Evolutionary conservation across 805 yeast species (phyloP), one percentile per base, ranked within the genome.

Genomic region (Hanseniaspora taiwanica): DNA sequence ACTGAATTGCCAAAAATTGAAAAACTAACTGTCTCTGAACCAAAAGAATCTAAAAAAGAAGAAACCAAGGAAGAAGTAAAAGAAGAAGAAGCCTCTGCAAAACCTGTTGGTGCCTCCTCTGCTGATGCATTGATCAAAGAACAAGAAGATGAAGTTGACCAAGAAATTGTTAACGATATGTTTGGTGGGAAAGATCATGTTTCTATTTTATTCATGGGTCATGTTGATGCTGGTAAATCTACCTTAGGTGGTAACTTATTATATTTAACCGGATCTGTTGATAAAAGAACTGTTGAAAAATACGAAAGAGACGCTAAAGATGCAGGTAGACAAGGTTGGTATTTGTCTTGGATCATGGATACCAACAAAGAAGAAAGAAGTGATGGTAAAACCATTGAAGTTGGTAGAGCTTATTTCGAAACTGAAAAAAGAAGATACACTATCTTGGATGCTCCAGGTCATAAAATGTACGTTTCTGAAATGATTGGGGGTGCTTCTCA

Each of bases 401-500:
- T 91, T 44, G 99, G 98, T 58, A 86, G 87, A 58, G 94, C 97
- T 18, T 86, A 81, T 56, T 91, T 91, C 54, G 99, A 91, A 70
- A 91, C 98, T 44, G 97, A 87, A 23, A 86, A 84, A 69, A 81
- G 98, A 69, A 80, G 97, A 64, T 91, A 91, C 69, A 89, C 98
- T 35, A 86, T 91, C 51, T 76, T 91, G 61, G 99, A 91, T 64
- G 99, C 99, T 7, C 99, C 99, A 49, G 99, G 99, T 39, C 99
- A 91, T 71, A 91, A 91, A 69, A 81, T 91, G 85, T 91, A 91
- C 60, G 96, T 91, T 47, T 85, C 96, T 42, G 94, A 86, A 63
- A 91, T 91, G 99, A 91, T 91, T 70, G 97, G 97, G 55, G 98
- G 98, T 64, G 99, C 99, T 16, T 87, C 97, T 36, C 99, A 91